Conservation (phyloP, 2,329 filamentous ascomycete genomes). For the Botryotinia convoluta region DNA sequence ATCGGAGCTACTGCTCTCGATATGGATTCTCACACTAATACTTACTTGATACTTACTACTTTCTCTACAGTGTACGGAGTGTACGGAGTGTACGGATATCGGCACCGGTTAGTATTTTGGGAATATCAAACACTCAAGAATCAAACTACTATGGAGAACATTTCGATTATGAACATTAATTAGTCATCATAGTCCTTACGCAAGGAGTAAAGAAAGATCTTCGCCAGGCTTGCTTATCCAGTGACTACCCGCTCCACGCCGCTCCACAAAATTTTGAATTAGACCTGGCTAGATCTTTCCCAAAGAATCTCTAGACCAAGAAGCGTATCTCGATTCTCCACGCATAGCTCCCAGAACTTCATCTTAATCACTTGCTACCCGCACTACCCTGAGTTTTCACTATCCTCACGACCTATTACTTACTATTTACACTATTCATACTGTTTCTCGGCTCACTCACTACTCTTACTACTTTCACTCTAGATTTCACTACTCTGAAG, state of each 20-base stretch:
- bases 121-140: neutral
- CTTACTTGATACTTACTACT: neutral
- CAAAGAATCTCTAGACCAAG: constrained; percentile 5
- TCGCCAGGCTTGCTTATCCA: constrained; percentile 15
- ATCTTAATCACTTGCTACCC: neutral
- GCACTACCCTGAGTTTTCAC: neutral
- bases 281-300: constrained; percentile 20
- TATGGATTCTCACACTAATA: neutral
- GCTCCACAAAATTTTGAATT: constrained; percentile 11
- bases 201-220: constrained; percentile 4
- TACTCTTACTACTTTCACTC: neutral
- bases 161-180: neutral
- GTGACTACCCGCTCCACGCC: neutral
- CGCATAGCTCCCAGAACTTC: neutral
- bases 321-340: neutral
- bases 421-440: constrained; percentile 2
- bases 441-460: neutral
- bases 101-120: neutral
- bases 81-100: neutral
- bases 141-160: neutral
- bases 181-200: neutral
- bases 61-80: neutral
- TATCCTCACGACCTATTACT: neutral
- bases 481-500: constrained; percentile 1
- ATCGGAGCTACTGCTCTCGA: neutral